Conservation (phyloP, 441 rosid genomes). For the Euphorbia neoarborescens region DNA sequence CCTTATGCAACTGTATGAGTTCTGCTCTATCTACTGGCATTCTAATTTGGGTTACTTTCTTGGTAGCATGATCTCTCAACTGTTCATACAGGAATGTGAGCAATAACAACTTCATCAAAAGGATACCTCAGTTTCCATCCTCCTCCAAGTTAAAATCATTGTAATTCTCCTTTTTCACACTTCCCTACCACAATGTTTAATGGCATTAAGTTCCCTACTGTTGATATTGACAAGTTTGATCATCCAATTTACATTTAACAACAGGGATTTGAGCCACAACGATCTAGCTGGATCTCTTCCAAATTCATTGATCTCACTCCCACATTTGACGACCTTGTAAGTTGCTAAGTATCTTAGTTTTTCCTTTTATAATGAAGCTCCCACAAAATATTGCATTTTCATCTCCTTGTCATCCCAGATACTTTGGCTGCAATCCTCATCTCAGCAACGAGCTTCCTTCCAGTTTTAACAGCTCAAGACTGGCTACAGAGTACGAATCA, state of each 20-base stretch:
- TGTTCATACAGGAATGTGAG: slow-evolving; percentile 42
- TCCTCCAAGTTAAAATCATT: slow-evolving; percentile 42
- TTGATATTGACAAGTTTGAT: background rate
- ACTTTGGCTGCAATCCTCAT: slow-evolving; percentile 47
- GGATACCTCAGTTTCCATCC: slow-evolving; percentile 36
- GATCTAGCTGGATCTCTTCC: slow-evolving; percentile 36
- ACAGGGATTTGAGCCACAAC: slow-evolving; percentile 57
- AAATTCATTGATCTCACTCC: slow-evolving; percentile 31
- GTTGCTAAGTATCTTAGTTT: slow-evolving; percentile 13
- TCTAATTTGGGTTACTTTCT: background rate
- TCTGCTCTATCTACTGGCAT: slow-evolving; percentile 11
- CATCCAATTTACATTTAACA: slow-evolving; percentile 16
- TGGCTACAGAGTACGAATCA: slow-evolving; percentile 43
- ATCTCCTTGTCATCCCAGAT: slow-evolving; percentile 29
- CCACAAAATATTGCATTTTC: background rate
- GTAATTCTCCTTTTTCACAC: slow-evolving; percentile 32
- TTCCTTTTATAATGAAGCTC: slow-evolving; percentile 1
- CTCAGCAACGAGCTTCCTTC: slow-evolving; percentile 25
- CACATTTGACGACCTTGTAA: slow-evolving; percentile 41
- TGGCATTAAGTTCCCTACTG: background rate
- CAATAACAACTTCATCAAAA: slow-evolving; percentile 40
- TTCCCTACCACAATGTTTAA: background rate
- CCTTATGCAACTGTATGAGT: slow-evolving; percentile 46
- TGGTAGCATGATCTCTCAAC: background rate
- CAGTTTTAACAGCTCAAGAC: slow-evolving; percentile 25